Percentiles rank a stretch among this genome's conserved stretches.
Evolutionary conservation across 495 filamentous ascomycete genomes (phyloP).

Genomic region (Xylaria cubensis): DNA sequence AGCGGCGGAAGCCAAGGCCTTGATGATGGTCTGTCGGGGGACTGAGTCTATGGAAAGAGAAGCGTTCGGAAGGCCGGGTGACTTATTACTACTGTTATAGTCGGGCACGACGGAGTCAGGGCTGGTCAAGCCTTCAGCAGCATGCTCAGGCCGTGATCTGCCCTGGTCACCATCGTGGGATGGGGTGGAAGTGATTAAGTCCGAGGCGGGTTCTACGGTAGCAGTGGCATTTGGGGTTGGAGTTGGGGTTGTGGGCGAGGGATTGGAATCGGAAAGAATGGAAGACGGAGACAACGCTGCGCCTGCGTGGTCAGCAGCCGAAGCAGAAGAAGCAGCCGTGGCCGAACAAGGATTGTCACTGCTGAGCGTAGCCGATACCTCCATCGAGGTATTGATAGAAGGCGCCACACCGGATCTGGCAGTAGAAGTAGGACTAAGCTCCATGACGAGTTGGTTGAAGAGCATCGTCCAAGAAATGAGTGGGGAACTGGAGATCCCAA

Average conservation of each 20-base stretch:
- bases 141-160: constrained; percentile 30
- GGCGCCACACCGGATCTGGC: constrained; percentile 6
- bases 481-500: neutral
- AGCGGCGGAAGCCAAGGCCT: constrained; percentile 79
- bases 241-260: constrained; percentile 15
- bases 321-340: constrained; percentile 25
- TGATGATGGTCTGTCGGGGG: constrained; percentile 85
- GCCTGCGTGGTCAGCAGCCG: constrained; percentile 29
- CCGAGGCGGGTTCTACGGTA: constrained; percentile 20
- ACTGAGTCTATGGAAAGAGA: constrained; percentile 72
- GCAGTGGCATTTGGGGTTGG: constrained; percentile 38
- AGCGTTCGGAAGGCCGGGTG: constrained; percentile 63
- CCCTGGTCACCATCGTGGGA: constrained; percentile 45
- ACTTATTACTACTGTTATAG: constrained; percentile 44
- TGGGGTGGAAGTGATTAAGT: constrained; percentile 38
- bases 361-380: constrained; percentile 34
- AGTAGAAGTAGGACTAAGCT: constrained; percentile 18
- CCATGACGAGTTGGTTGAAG: neutral
- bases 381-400: constrained; percentile 25
- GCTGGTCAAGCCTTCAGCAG: constrained; percentile 31
- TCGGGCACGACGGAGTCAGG: constrained; percentile 38
- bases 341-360: constrained; percentile 24
- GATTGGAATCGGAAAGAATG: constrained; percentile 14
- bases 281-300: constrained; percentile 33
- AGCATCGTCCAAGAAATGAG: constrained; percentile 12